Evolutionary conservation across 2,329 filamentous ascomycete species (phyloP), one percentile per base, ranked within the genome.

Genomic region (Cercospora sp.): DNA sequence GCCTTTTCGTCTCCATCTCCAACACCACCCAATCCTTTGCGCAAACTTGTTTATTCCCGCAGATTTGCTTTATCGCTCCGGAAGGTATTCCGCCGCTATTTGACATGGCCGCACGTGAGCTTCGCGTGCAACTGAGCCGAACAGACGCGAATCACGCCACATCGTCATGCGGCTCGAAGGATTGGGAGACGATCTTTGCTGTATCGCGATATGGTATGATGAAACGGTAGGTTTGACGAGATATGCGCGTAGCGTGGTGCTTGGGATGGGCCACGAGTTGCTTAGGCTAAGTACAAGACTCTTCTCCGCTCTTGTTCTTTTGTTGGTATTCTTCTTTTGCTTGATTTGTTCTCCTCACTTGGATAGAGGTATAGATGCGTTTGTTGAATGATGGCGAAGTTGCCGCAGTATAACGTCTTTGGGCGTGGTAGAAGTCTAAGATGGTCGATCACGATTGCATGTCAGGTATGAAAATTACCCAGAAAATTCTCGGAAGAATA

Each of bases 391-490:
- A 64, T 60, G 53, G 60, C 60, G 61, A 67, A 64, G 5, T 67
- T 70, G 69, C 57, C 65, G 65, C 69, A 76, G 48, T 63, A 67
- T 36, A 76, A 77, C 26, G 36, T 74, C 28, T 79, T 77, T 48
- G 75, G 76, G 10, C 66, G 75, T 10, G 77, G 76, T 36, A 67
- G 69, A 33, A 67, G 64, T 26, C 70, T 78, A 16, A 74, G 74
- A 23, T 70, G 73, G 31, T 76, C 77, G 8, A 77, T 79, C 33
- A 77, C 73, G 53, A 68, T 77, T 8, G 70, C 70, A 26, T 77
- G 76, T 66, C 75, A 77, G 67, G 71, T 64, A 59, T 59, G 62
- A 3, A 31, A 2, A 42, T 2, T 4, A 31, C n/a, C 1, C 30
- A 45, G 5, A 42, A 16, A 18, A 12, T 2, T 45, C 23, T 31